Percentiles rank a stretch among this genome's conserved stretches.
Evolutionary conservation across 139 green algal genomes (phyloP).

Genomic region (Chlamydomonas asymmetrica): DNA sequence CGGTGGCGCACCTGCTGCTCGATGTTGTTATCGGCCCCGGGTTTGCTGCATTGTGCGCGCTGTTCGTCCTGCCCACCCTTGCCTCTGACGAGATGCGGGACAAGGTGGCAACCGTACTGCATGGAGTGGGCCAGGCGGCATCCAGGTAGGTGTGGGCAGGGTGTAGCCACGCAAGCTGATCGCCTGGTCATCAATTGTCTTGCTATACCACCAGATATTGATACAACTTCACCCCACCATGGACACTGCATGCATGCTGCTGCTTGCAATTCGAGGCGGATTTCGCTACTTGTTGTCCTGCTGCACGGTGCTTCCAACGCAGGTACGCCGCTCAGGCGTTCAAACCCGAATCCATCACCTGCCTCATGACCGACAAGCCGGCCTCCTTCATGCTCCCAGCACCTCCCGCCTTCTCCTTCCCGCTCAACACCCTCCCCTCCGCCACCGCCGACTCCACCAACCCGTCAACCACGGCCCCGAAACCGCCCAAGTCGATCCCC

Average conservation of each 20-base stretch:
- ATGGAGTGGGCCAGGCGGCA: not conserved
- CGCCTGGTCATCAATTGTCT: not conserved
- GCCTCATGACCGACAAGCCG: not conserved
- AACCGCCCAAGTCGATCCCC: too few relatives aligned
- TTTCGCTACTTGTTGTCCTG: not conserved
- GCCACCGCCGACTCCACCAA: too few relatives aligned
- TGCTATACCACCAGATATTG: not conserved
- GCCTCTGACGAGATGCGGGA: not conserved
- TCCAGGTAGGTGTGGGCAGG: not conserved
- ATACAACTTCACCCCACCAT: not conserved
- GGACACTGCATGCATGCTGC: not conserved
- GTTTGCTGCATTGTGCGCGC: too few relatives aligned
- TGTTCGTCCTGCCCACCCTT: not conserved
- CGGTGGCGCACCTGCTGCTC: not conserved
- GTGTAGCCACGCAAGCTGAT: not conserved
- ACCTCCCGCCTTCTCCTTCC: too few relatives aligned
- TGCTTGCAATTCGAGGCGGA: not conserved
- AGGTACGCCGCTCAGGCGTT: not conserved
- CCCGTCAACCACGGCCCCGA: too few relatives aligned
- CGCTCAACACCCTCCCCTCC: too few relatives aligned
- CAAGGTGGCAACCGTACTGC: not conserved
- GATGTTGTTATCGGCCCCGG: not conserved
- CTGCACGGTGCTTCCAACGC: not conserved
- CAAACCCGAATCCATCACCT: not conserved
- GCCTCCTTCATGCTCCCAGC: too few relatives aligned